A percentile compares a stretch with the other conserved stretches of the same genome.
These are phyloP conservation scores for Globisporangium acanthophoron DNA, from an alignment of 352 stramenopile genomes.

Conservation along the genomic window DNA sequence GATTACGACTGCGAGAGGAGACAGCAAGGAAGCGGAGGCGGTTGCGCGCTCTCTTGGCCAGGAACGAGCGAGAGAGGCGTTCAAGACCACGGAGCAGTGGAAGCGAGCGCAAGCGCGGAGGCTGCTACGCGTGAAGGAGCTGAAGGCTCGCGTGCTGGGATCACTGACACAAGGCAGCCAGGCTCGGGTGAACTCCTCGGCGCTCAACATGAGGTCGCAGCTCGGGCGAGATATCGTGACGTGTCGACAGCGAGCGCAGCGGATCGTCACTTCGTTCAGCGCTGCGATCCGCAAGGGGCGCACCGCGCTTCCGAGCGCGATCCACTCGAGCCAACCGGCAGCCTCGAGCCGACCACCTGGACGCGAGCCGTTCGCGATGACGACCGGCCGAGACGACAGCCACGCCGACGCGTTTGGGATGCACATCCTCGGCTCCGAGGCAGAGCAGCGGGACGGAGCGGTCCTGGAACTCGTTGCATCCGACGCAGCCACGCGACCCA, in stretches of 20 bases:
- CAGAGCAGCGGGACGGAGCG: background rate
- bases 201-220: constrained; percentile 18
- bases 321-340: background rate
- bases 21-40: background rate
- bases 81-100: constrained; percentile 13
- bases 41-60: background rate
- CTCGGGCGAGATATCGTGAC: constrained; percentile 18
- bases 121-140: constrained; percentile 1
- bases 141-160: background rate
- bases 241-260: constrained; percentile 12
- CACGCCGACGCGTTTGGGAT: background rate
- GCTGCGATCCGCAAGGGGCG: constrained; percentile 4
- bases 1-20: too few relatives aligned
- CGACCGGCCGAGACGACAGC: constrained; percentile 3
- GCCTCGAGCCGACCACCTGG: background rate
- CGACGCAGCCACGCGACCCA: background rate
- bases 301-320: background rate
- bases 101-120: constrained; percentile 7
- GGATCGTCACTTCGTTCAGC: constrained; percentile 5
- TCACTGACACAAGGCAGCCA: background rate
- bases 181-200: background rate
- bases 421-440: constrained; percentile 3
- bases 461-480: background rate
- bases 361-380: constrained; percentile 3
- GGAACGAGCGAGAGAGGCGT: background rate